Base-by-base conservation (phyloP, 106 monocot species). In the Acorus calamus region DNA sequence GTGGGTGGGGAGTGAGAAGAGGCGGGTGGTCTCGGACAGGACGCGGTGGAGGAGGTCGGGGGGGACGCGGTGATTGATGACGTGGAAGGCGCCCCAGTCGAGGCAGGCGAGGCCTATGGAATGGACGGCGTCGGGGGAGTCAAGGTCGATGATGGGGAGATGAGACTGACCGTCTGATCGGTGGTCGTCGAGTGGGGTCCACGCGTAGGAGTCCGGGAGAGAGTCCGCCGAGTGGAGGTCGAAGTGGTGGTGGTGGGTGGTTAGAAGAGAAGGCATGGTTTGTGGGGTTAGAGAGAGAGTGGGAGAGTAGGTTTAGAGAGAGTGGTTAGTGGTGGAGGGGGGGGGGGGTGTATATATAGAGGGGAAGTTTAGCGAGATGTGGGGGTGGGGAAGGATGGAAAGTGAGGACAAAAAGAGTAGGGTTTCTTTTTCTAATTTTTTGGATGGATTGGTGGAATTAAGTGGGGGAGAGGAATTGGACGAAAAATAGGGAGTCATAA, bases 151-250 rank as follows among this genome's bases (percentile, higher is more conserved):
- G 55, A 80, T 54, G 44, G 88, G 92, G 28, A 88, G 62, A 2
- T 77, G 12, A 57, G 78, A 79, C 49, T 8, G 11, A 11, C 55
- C 70, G 28, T 43, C 4, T 5, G 57, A 58, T 4, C 79, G 82
- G 66, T 75, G 69, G 46, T 82, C 81, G 50, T 73, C 11, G 52
- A 73, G 62, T 6, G 59, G 11, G 0, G 84, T 62, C 92, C 92
- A 92, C 10, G 79, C 60, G 66, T 92, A 82, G 2, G 82, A 70
- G 46, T 92, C 84, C 1, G 92, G 92, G 52, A 92, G 81, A n/a
- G 74, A 46, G 49, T 11, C 2, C 51, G 71, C 41, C n/a, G 78
- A 57, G 9, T 28, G 14, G 76, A 86, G 67, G 51, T 86, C 86
- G 7, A 76, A 60, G 63, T 67, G 43, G 51, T 5, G 46, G 66